Percentiles rank a stretch among this genome's conserved stretches.
Evolutionary conservation across 305 asterid species (phyloP).

Genomic region (Solanum hybrid): DNA sequence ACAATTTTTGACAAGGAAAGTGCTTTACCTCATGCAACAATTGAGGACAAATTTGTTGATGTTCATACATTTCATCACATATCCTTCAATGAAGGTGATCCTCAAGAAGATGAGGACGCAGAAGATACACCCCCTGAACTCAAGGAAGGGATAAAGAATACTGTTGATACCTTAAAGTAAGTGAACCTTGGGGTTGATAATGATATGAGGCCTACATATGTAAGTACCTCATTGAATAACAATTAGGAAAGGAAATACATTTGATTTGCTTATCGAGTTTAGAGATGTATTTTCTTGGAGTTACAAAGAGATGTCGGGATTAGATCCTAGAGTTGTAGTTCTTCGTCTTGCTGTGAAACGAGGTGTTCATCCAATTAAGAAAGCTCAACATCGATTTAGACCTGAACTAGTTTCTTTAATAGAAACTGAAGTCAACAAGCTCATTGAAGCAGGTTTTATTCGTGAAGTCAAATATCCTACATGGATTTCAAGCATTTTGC

Average conservation of each 20-base stretch:
- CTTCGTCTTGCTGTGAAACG: neutral
- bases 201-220: neutral
- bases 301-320: neutral
- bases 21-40: too few relatives aligned
- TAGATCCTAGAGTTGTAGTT: neutral
- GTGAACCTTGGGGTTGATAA: neutral
- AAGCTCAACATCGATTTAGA: neutral
- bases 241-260: neutral
- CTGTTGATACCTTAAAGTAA: neutral
- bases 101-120: neutral
- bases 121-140: neutral
- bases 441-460: neutral
- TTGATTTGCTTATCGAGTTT: neutral
- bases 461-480: neutral
- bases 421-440: neutral
- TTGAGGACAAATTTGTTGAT: neutral
- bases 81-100: neutral
- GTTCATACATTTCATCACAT: neutral
- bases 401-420: neutral
- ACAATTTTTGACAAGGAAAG: too few relatives aligned
- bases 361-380: rapidly evolving
- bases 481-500: neutral
- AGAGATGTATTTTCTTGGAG: neutral
- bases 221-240: neutral
- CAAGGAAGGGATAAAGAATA: neutral